Base-by-base conservation (phyloP, 805 yeast genomes). In the Candida montana region DNA sequence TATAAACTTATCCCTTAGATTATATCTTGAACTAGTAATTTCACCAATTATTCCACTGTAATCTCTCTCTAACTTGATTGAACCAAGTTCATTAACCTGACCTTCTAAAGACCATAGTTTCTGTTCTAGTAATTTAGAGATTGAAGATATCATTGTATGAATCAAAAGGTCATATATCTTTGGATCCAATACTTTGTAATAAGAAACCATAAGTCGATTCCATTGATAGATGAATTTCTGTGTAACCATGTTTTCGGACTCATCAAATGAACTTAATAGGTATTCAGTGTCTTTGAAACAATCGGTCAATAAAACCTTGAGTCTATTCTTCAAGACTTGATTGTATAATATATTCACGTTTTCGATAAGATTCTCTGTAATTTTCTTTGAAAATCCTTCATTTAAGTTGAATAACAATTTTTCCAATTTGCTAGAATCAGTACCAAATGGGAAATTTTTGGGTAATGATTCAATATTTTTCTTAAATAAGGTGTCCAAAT, bases 61-160 rank as follows among this genome's bases (percentile, higher is more conserved):
- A 56, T 90, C 96, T 45, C 85, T 77, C 49, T 93, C 98, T 37
- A 93, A 65, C 49, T 81, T 83, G 16, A 88, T 72, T 0, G 95
- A 80, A 1, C 97, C 98, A 31, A 85, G 63, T 51, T 85, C 95
- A 55, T 86, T 89, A 45, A 88, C 77, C 49, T 76, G 78, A 39
- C 77, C 75, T 36, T 81, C 75, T 35, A 85, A 67, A 4, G 69
- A 50, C 79, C 91, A 76, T 23, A 91, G 65, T 51, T 80, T 80
- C 47, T 75, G 71, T 54, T 87, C 95, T 4, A 88, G 53, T 15
- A 74, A 51, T 17, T 65, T 65, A 2, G 88, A 78, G 20, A 86
- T 54, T 33, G 74, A 66, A 3, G 71, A 62, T 6, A 84, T 81
- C 4, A 80, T 66, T 4, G 72, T 61, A 5, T 67, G 54, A 18